phyloP scores from a whole-genome alignment of 2,329 filamentous ascomycete species.

The Capronia epimyces region DNA sequence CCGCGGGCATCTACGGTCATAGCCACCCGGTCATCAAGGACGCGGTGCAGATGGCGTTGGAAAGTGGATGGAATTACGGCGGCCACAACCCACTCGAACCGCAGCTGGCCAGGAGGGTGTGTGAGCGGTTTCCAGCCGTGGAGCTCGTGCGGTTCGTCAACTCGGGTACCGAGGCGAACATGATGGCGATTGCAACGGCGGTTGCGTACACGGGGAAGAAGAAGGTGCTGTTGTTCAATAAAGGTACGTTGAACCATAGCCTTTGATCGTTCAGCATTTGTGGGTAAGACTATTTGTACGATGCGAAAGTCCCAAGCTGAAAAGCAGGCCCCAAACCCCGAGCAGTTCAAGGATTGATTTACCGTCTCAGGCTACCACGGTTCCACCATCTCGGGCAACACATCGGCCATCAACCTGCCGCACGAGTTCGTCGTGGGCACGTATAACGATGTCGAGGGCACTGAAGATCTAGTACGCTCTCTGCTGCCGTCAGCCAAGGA shows the following conservation, averaged over 20 bases:
- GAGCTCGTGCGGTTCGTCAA: constrained; percentile 59
- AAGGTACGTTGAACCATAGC: too few species aligned
- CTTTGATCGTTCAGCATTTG: too few species aligned
- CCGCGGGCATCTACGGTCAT: constrained; percentile 62
- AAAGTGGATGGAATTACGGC: constrained; percentile 52
- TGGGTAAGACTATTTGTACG: too few species aligned
- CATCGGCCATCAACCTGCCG: constrained; percentile 40
- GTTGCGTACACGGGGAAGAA: background rate
- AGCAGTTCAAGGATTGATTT: too few species aligned
- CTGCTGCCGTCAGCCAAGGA: constrained; percentile 29
- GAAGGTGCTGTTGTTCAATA: constrained; percentile 11
- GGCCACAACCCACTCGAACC: constrained; percentile 50
- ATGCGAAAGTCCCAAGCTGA: too few species aligned
- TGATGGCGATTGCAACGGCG: constrained; percentile 51
- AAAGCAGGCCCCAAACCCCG: too few species aligned
- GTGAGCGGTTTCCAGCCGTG: constrained; percentile 44
- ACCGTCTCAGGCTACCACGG: constrained; percentile 67
- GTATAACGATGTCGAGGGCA: constrained; percentile 56
- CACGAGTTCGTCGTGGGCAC: constrained; percentile 55
- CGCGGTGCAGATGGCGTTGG: constrained; percentile 45
- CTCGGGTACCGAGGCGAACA: constrained; percentile 61
- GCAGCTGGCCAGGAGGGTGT: constrained; percentile 50
- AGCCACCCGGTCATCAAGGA: constrained; percentile 51
- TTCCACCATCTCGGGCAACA: constrained; percentile 43
- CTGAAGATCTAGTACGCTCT: constrained; percentile 40